Evolutionary conservation across 2,329 filamentous ascomycete genomes (phyloP).

Genomic region (Diaporthe capsici): DNA sequence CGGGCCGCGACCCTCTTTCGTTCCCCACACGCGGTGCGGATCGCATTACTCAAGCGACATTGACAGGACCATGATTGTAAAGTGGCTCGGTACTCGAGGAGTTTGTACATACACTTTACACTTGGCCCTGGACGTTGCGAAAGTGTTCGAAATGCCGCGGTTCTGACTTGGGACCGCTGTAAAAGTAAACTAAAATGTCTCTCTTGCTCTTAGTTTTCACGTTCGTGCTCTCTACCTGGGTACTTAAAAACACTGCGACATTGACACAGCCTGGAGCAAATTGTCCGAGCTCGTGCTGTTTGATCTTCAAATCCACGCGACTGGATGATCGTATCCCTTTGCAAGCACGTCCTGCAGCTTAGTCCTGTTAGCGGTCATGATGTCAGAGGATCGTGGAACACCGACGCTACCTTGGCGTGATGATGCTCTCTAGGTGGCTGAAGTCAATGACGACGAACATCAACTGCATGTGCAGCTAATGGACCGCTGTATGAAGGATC

Average conservation of each 20-base stretch:
- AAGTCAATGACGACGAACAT: slow-evolving; percentile 3
- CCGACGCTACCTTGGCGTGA: neutral
- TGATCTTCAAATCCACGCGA: neutral
- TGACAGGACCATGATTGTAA: neutral
- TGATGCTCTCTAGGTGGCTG: neutral
- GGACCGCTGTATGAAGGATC: neutral
- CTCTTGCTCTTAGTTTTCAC: neutral
- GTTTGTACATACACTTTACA: neutral
- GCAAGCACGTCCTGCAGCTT: neutral
- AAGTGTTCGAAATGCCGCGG: neutral
- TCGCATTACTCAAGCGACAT: slow-evolving; percentile 19
- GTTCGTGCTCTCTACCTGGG: no score
- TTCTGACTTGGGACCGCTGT: neutral
- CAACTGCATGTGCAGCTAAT: neutral
- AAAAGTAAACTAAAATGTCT: neutral
- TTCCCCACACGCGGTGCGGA: slow-evolving; percentile 15
- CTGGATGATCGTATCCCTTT: neutral
- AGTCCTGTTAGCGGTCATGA: neutral
- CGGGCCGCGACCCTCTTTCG: neutral
- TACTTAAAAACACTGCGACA: neutral
- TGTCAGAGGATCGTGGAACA: neutral
- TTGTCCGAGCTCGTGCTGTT: neutral
- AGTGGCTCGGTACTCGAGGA: neutral
- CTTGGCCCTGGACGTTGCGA: no score
- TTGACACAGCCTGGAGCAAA: neutral